These are phyloP conservation scores for Lachnum nothofagi DNA, from an alignment of 2,329 filamentous ascomycete species.

Conservation along the genomic window DNA sequence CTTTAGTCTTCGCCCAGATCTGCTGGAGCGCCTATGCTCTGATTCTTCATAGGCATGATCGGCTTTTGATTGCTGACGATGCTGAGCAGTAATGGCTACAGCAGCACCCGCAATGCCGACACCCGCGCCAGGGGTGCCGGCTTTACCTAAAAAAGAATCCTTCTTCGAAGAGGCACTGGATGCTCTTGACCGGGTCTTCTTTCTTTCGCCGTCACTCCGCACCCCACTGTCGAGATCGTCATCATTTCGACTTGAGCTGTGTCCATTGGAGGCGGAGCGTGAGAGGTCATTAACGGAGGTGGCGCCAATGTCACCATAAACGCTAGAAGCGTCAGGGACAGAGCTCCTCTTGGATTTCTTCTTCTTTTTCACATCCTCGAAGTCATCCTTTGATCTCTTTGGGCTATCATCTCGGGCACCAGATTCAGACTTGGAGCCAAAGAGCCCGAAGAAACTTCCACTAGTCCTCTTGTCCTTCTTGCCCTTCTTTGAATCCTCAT, in stretches of 20 bases:
- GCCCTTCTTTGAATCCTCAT: slow-evolving; percentile 36
- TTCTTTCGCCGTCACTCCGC: slow-evolving; percentile 26
- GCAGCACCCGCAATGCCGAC: slow-evolving; percentile 55
- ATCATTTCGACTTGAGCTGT: slow-evolving; percentile 21
- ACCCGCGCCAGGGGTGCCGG: slow-evolving; percentile 66
- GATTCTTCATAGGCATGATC: slow-evolving; percentile 24
- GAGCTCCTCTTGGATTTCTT: slow-evolving; percentile 32
- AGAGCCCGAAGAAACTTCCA: slow-evolving; percentile 42
- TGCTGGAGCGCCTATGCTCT: slow-evolving; percentile 13
- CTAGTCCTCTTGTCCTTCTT: slow-evolving; percentile 36
- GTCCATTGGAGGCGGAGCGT: slow-evolving; percentile 23
- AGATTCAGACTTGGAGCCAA: slow-evolving; percentile 35
- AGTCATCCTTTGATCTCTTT: slow-evolving; percentile 25
- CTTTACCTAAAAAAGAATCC: slow-evolving; percentile 67
- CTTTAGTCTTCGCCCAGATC: slow-evolving; percentile 5
- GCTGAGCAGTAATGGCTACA: slow-evolving; percentile 32
- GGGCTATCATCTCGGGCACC: slow-evolving; percentile 24
- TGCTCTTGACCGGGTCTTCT: slow-evolving; percentile 27
- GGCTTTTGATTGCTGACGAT: slow-evolving; percentile 33
- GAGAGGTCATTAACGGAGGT: slow-evolving; percentile 24
- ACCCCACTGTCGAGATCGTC: slow-evolving; percentile 20
- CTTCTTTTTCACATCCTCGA: slow-evolving; percentile 29
- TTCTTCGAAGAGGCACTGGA: slow-evolving; percentile 31
- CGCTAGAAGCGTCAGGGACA: slow-evolving; percentile 22
- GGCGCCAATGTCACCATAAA: slow-evolving; percentile 24